Evolutionary conservation across 2,329 filamentous ascomycete genomes (phyloP), one percentile per base, ranked within the genome.

Genomic region (Xylariaceae sp.): DNA sequence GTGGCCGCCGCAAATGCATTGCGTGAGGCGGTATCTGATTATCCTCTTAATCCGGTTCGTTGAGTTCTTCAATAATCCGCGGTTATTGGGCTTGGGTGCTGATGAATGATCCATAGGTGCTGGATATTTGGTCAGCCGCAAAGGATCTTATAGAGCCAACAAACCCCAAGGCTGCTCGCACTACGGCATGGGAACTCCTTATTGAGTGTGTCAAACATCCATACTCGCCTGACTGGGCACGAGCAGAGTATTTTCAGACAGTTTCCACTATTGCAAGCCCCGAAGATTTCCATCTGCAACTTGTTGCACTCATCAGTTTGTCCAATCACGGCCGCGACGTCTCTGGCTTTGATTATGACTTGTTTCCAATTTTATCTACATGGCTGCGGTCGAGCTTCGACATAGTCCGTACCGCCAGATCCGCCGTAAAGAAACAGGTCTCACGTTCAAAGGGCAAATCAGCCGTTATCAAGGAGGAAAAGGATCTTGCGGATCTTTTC

Each of bases 311-410:
- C 18, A 75, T 81, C 29, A 80, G 85, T 50, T 71, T 88, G 51
- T 84, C 83, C 1, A 79, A 78, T 37, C 74, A 78, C 51, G 85
- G 84, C 21, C 83, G 83, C 47, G 76, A 84, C 56, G 70, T 88
- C 8, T 76, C 81, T 6, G 84, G 85, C 0, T 87, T 88, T 61
- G 83, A 87, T 60, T 86, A 86, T 66, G 80, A 86, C 26, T 74
- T 86, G 6, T 76, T 87, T 40, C 83, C 83, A 1, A 69, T 87
- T 8, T 67, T 88, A 37, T 84, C 80, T 4, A 71, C 65, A 37
- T 87, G 85, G 84, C 74, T 88, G 15, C 73, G 75, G 46, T 72
- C 76, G 19, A 74, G 74, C 21, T 88, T 84, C 66, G 72, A 74
- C 26, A 72, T 78, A 21, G 77, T 80, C 15, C 76, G 76, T 39